A percentile compares a stretch with the other conserved stretches of the same genome.
These are phyloP conservation scores for Globisporangium nagaii DNA, from an alignment of 352 stramenopile species.

Conservation along the genomic window DNA sequence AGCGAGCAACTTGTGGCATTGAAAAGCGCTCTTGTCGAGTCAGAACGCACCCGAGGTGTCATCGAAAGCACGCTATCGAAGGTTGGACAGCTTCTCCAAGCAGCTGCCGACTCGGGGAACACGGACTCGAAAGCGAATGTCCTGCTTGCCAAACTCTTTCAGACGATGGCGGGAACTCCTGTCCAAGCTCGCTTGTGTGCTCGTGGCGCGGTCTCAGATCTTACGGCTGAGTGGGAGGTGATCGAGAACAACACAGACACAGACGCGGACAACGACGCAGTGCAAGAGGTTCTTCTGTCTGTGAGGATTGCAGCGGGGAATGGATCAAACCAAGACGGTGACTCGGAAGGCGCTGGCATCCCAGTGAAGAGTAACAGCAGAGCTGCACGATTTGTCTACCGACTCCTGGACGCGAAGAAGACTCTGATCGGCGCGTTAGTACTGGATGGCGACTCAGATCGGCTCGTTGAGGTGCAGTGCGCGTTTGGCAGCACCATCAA, in stretches of 20 bases:
- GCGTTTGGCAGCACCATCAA: background rate
- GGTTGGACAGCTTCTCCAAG: background rate
- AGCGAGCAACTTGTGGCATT: background rate
- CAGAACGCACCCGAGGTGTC: background rate
- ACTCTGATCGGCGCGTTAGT: background rate
- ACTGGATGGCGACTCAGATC: background rate
- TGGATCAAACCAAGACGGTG: background rate
- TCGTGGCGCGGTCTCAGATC: background rate
- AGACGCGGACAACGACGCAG: background rate
- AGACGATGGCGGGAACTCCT: background rate
- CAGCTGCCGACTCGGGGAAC: background rate
- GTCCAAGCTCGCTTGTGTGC: background rate
- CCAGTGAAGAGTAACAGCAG: background rate
- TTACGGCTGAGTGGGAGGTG: background rate
- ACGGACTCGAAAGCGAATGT: background rate
- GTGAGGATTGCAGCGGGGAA: background rate
- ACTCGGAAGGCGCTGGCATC: background rate
- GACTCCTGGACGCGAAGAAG: background rate
- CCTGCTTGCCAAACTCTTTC: background rate
- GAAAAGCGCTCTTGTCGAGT: background rate
- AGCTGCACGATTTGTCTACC: background rate
- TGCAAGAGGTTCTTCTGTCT: background rate
- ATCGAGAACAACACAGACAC: background rate
- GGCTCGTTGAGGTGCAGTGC: background rate
- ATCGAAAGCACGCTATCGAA: background rate